Percentiles rank a stretch among this genome's conserved stretches.
Conservation (phyloP, 345 rosid genomes). For the Eucalyptus melliodora region DNA sequence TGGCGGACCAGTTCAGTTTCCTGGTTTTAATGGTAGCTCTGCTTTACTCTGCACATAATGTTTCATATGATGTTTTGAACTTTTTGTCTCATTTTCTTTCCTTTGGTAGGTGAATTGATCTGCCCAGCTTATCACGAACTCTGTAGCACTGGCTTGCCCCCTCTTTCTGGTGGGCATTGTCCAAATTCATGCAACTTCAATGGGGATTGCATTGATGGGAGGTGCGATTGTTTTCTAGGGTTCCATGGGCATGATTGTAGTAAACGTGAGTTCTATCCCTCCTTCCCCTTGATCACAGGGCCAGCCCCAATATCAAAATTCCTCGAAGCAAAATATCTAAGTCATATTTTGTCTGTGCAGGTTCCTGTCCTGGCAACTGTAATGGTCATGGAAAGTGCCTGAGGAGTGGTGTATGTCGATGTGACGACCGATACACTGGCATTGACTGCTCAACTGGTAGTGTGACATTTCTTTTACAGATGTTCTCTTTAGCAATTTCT, state of each 20-base stretch:
- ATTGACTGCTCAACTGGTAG: slow-evolving; percentile 94
- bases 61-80: not conserved
- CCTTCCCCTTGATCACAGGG: not conserved
- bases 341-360: slow-evolving; percentile 14
- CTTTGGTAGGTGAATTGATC: slow-evolving; percentile 64
- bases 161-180: slow-evolving; percentile 61
- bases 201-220: slow-evolving; percentile 92
- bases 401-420: slow-evolving; percentile 57
- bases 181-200: slow-evolving; percentile 70
- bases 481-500: not conserved
- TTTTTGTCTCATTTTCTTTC: not conserved
- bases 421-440: slow-evolving; percentile 77
- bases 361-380: slow-evolving; percentile 85
- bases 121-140: slow-evolving; percentile 95
- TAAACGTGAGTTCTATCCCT: slow-evolving; percentile 40
- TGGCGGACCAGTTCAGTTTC: slow-evolving; percentile 88
- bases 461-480: not conserved
- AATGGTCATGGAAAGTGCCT: slow-evolving; percentile 76
- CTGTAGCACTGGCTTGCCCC: slow-evolving; percentile 36
- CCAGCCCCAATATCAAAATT: not conserved
- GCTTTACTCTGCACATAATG: not conserved
- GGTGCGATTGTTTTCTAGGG: slow-evolving; percentile 81
- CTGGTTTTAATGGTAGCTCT: slow-evolving; percentile 71
- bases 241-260: slow-evolving; percentile 86
- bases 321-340: not conserved